These are phyloP conservation scores for Dendrostoma leiphaemia DNA, from an alignment of 2,329 filamentous ascomycete genomes.

Conservation along the genomic window DNA sequence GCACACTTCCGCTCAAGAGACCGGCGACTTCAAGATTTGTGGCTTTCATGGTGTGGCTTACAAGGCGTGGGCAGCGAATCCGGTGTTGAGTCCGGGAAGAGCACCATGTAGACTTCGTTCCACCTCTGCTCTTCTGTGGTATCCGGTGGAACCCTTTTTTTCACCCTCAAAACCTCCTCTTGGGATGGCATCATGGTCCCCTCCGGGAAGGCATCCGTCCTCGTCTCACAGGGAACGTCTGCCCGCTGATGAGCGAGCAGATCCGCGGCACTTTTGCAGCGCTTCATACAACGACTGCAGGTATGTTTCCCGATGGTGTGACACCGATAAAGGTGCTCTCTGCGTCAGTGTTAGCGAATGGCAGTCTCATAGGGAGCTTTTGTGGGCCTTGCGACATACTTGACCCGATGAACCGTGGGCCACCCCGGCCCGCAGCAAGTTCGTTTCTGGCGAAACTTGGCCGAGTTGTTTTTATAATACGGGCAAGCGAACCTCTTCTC, in stretches of 20 bases:
- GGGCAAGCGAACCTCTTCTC: conserved; percentile 20
- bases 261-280: conserved; percentile 18
- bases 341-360: not conserved
- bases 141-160: conserved; percentile 17
- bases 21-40: not conserved
- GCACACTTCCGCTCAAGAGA: not conserved
- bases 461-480: conserved; percentile 20
- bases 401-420: conserved; percentile 19
- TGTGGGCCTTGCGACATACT: not conserved
- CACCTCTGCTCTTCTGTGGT: conserved; percentile 19
- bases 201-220: conserved; percentile 17
- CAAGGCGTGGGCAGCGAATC: conserved; percentile 16
- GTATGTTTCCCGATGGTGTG: conserved; percentile 21
- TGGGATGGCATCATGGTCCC: conserved; percentile 19
- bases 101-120: conserved; percentile 17
- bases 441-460: conserved; percentile 17
- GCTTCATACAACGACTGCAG: conserved; percentile 17
- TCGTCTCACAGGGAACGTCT: conserved; percentile 15
- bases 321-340: conserved; percentile 19
- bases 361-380: not conserved
- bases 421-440: conserved; percentile 21
- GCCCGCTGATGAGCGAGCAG: conserved; percentile 18
- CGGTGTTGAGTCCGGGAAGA: conserved; percentile 10
- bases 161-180: conserved; percentile 16
- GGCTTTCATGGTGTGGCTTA: conserved; percentile 1